These are phyloP conservation scores for Tolypocladium sp. DNA, from an alignment of 2,329 filamentous ascomycete genomes.

Conservation along the genomic window DNA sequence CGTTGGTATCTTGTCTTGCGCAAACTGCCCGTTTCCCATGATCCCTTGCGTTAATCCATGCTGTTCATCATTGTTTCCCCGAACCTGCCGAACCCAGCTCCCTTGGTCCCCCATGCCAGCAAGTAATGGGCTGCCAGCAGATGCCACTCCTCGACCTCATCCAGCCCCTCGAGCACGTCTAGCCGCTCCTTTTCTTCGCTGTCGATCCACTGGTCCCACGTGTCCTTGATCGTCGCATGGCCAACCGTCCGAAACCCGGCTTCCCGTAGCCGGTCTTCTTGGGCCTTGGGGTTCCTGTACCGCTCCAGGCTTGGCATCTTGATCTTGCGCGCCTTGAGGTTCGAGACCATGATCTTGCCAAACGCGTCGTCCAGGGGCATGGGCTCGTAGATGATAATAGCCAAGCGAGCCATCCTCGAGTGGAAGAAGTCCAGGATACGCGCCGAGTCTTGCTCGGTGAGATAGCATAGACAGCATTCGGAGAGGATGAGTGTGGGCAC, in stretches of 20 bases:
- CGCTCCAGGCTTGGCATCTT: constrained; percentile 71
- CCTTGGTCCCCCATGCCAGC: constrained; percentile 76
- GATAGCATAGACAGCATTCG: constrained; percentile 92
- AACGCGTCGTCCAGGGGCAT: constrained; percentile 78
- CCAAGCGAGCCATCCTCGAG: constrained; percentile 34
- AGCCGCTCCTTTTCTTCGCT: constrained; percentile 69
- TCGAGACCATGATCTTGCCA: constrained; percentile 84
- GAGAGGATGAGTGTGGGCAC: constrained; percentile 80
- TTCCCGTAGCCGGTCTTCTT: constrained; percentile 55
- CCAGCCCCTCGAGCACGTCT: constrained; percentile 72
- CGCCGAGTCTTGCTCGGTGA: constrained; percentile 56
- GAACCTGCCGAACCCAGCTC: constrained; percentile 4
- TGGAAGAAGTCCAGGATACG: constrained; percentile 58
- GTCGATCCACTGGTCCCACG: constrained; percentile 70
- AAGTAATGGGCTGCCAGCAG: constrained; percentile 83
- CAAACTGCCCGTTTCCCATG: not conserved
- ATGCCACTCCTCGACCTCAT: constrained; percentile 93
- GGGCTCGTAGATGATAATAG: constrained; percentile 80
- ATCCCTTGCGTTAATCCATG: not conserved
- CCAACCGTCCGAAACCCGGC: constrained; percentile 51
- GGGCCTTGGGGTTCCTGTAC: constrained; percentile 60
- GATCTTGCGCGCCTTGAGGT: constrained; percentile 74
- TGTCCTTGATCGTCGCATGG: constrained; percentile 38
- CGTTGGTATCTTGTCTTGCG: not conserved
- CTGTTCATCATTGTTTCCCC: not conserved